Evolutionary conservation across 2,329 filamentous ascomycete species (phyloP).

Genomic region (Colletotrichum tropicicola): DNA sequence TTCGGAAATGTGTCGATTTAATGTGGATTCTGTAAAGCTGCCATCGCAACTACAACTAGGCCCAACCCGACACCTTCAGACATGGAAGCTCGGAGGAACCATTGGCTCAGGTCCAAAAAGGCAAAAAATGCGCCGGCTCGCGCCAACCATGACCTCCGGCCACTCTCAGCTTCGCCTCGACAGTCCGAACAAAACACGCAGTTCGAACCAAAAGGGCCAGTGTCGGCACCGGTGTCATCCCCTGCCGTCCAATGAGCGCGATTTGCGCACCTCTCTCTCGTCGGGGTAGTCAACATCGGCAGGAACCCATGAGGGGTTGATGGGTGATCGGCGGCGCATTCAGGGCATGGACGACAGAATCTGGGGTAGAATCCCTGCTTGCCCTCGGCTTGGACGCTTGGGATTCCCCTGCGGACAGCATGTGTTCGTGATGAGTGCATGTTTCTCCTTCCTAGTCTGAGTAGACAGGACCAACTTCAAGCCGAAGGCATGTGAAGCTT

Average conservation of each 20-base stretch:
- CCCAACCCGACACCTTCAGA: neutral
- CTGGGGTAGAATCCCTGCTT: conserved; percentile 12
- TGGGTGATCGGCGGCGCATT: conserved; percentile 7
- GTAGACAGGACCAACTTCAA: neutral
- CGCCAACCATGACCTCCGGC: neutral
- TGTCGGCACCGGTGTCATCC: neutral
- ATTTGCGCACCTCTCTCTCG: neutral
- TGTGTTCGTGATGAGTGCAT: neutral
- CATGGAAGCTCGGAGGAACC: conserved; percentile 14
- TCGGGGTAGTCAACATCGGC: neutral
- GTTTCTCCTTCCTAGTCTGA: neutral
- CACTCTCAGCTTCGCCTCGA: neutral
- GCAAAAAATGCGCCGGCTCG: neutral
- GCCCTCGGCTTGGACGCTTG: conserved; percentile 15
- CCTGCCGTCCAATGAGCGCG: neutral
- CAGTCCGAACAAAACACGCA: neutral
- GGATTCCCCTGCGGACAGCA: neutral
- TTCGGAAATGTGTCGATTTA: too few species aligned
- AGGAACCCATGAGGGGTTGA: conserved; percentile 18
- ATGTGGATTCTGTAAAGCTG: too few species aligned
- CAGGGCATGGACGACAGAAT: neutral
- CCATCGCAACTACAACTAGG: too few species aligned
- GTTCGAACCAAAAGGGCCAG: neutral
- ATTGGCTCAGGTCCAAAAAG: conserved; percentile 2
- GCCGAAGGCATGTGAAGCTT: conserved; percentile 15